Conservation (phyloP, 2,329 filamentous ascomycete genomes). For the Penicillium fuscoglaucum region DNA sequence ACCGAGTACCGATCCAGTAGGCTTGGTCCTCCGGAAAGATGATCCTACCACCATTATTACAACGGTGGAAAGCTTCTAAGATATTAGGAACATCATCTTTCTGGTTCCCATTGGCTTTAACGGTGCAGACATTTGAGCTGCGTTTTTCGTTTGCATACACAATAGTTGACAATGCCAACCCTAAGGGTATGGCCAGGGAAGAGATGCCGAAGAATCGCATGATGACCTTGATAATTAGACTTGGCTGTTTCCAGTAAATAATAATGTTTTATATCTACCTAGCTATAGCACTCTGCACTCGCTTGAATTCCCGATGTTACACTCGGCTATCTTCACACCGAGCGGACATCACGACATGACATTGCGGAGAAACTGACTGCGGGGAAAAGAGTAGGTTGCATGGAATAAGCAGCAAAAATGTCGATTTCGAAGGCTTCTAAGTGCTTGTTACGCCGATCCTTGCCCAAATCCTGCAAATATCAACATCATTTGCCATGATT, state of each 20-base stretch:
- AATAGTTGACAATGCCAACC: slow-evolving; percentile 8
- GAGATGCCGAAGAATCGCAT: slow-evolving; percentile 3
- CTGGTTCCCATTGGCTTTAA: slow-evolving; percentile 40
- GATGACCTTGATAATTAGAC: not conserved
- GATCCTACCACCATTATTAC: slow-evolving; percentile 46
- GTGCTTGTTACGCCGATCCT: slow-evolving; percentile 18
- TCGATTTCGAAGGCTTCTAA: slow-evolving; percentile 3
- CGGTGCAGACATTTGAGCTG: slow-evolving; percentile 38
- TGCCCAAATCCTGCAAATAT: slow-evolving; percentile 6
- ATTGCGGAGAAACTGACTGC: slow-evolving; percentile 11
- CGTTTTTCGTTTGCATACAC: slow-evolving; percentile 9
- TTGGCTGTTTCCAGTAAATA: too few species aligned
- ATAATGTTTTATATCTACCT: not conserved
- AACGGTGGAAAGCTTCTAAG: slow-evolving; percentile 42
- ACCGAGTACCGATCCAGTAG: slow-evolving; percentile 53
- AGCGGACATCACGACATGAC: not conserved
- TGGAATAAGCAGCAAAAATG: not conserved
- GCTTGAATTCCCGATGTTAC: not conserved
- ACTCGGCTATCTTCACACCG: slow-evolving; percentile 14
- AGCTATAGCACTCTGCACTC: not conserved
- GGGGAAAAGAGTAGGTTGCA: slow-evolving; percentile 2
- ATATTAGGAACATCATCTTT: slow-evolving; percentile 46
- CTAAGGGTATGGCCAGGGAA: not conserved
- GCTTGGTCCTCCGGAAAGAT: slow-evolving; percentile 53
- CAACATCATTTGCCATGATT: slow-evolving; percentile 1